Base-by-base conservation (phyloP, 2,329 filamentous ascomycete genomes). In the Fusarium devonianum region DNA sequence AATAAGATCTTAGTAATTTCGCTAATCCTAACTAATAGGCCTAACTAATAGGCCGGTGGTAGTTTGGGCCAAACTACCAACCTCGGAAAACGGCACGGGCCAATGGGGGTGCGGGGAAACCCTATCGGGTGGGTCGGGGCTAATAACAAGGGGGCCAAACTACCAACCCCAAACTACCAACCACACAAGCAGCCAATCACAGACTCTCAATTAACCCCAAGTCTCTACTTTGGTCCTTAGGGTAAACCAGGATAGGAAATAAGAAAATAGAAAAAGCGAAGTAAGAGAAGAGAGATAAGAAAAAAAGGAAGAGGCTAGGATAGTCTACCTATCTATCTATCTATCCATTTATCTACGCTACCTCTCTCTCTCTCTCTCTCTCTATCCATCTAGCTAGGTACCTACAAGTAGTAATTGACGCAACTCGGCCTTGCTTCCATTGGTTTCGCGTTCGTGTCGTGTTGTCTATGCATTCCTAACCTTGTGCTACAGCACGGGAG, bases 401-500 rank as follows among this genome's bases (percentile, higher is more conserved):
- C n/a, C n/a, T n/a, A n/a, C n/a, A n/a, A n/a, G n/a, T n/a, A n/a
- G n/a, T n/a, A n/a, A n/a, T n/a, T n/a, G n/a, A n/a, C 6, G 46
- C 47, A 33, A 41, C 41, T 49, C 17, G 33, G 19, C 28, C 19
- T 26, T 13, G 17, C 48, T 17, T n/a, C 14, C 21, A 49, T 25
- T 18, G 16, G 12, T 12, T 19, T 34, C 32, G n/a, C 25, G 19
- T 33, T 41, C 18, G 26, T 14, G 33, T 32, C 22, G 41, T 43
- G 36, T 38, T 28, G 19, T 21, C 44, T 42, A n/a, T n/a, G n/a
- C n/a, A n/a, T n/a, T n/a, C n/a, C n/a, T n/a, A n/a, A n/a, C n/a
- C n/a, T n/a, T 17, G 30, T 54, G 19, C 14, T 54, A 28, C 19
- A 23, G 21, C 12, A 12, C n/a, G n/a, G n/a, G n/a, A 22, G 18